Evolutionary conservation across 805 yeast genomes (phyloP), one percentile per base, ranked within the genome.

Genomic region (Torulaspora gathmanii): DNA sequence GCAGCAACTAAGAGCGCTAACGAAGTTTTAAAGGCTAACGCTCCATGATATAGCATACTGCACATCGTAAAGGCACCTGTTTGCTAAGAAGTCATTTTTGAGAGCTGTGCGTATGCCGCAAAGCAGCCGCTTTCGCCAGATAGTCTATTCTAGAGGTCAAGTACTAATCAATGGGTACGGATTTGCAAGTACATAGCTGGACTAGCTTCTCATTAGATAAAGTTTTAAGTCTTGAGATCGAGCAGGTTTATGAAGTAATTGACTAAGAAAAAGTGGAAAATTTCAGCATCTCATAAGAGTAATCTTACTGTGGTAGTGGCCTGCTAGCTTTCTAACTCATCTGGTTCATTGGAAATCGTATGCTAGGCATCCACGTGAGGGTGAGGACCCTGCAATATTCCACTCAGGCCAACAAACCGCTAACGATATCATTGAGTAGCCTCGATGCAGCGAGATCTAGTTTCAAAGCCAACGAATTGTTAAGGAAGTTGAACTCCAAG

Each of bases 1-100:
- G 49, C 51, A 27, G 53, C 53, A 22, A 44, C 67, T 3, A 49
- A 44, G 10, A 49, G 54, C 26, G 69, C 70, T 5, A 53, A 57
- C 23, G 49, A 50, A 5, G 33, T 67, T 37, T 34, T 64, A 12
- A 31, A 39, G 30, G 30, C 17, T 11, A 22, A 38, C 3, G 34
- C n/a, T 16, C 19, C 10, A 12, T 38, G 23, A 13, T n/a, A n/a
- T n/a, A 11, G 20, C 20, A 16, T 31, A 11, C 17, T 6, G 4
- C 5, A 4, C 11, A 16, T 9, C 4, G 4, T 7, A 16, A 15
- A 15, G 17, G 17, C 34, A 16, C 12, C 8, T 31, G n/a, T 5
- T 31, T 5, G 34, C 34, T 31, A 4, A 31, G 8, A 22, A 2
- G 8, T 6, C 25, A 22, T 22, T 22, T 22, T 22, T 22, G 25